A percentile compares a stretch with the other conserved stretches of the same genome.
Conservation (phyloP, 495 filamentous ascomycete species). For the Ramalina intermedia region DNA sequence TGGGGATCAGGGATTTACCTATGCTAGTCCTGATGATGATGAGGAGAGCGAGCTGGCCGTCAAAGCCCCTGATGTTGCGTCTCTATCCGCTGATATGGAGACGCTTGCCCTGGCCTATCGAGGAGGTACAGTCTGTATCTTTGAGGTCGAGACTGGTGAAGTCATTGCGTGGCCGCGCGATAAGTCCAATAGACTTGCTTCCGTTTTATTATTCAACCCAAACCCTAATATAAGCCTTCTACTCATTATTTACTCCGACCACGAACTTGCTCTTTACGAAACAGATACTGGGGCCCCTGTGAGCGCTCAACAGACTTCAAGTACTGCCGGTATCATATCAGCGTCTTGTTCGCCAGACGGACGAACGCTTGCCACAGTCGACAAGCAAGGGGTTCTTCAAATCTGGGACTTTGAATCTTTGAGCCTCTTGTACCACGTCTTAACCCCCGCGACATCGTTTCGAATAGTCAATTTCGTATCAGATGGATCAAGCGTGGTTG, state of each 20-base stretch:
- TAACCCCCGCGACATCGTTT: not conserved
- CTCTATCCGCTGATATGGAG: slow-evolving; percentile 9
- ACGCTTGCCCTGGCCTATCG: slow-evolving; percentile 15
- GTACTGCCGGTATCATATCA: not conserved
- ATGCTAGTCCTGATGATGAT: slow-evolving; percentile 2
- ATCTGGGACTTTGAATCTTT: slow-evolving; percentile 23
- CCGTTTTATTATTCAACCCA: slow-evolving; percentile 18
- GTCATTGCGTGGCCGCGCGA: slow-evolving; percentile 14
- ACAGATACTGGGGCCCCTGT: slow-evolving; percentile 6
- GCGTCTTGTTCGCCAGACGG: slow-evolving; percentile 13
- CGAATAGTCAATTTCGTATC: not conserved
- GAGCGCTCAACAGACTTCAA: not conserved
- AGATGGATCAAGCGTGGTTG: slow-evolving; percentile 14
- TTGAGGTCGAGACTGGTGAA: slow-evolving; percentile 16
- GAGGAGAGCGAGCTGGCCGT: not conserved
- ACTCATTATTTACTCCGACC: slow-evolving; percentile 17
- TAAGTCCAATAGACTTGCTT: slow-evolving; percentile 12
- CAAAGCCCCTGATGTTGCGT: slow-evolving; percentile 1
- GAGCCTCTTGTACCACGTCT: slow-evolving; percentile 16
- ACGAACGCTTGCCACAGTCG: slow-evolving; percentile 12
- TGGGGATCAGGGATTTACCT: not conserved
- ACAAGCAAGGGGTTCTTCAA: slow-evolving; percentile 12
- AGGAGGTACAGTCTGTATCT: slow-evolving; percentile 15
- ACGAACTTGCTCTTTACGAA: slow-evolving; percentile 15
- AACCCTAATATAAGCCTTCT: slow-evolving; percentile 16